Evolutionary conservation across 495 filamentous ascomycete genomes (phyloP).

Genomic region (Penicillium longicatenatum): DNA sequence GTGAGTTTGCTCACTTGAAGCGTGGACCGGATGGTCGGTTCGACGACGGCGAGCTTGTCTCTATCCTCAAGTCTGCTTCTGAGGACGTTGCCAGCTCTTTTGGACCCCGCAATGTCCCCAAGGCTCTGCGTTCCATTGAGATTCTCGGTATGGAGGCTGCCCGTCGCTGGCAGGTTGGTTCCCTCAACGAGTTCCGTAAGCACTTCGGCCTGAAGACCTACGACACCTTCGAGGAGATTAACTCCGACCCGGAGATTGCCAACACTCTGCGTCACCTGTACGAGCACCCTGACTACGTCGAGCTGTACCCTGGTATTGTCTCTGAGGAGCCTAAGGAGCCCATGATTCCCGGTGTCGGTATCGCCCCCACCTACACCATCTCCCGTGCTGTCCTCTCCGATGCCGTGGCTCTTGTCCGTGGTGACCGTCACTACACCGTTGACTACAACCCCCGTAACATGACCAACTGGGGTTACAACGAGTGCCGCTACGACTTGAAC

Average conservation of each 20-base stretch:
- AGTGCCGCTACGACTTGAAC: constrained; percentile 70
- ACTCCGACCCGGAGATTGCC: constrained; percentile 58
- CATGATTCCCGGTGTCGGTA: constrained; percentile 56
- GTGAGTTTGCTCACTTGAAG: constrained; percentile 59
- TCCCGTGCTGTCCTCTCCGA: constrained; percentile 56
- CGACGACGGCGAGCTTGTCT: constrained; percentile 63
- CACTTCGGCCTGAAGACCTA: constrained; percentile 60
- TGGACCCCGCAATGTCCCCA: constrained; percentile 61
- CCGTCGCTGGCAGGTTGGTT: constrained; percentile 60
- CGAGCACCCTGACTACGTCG: constrained; percentile 62
- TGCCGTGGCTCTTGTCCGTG: constrained; percentile 56
- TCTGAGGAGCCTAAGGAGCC: constrained; percentile 55
- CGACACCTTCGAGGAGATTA: constrained; percentile 64
- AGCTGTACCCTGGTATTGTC: constrained; percentile 64
- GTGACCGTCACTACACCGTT: constrained; percentile 56
- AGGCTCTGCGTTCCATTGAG: constrained; percentile 57
- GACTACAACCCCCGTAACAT: constrained; percentile 74
- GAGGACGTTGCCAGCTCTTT: constrained; percentile 62
- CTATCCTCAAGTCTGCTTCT: constrained; percentile 58
- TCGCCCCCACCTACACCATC: constrained; percentile 60
- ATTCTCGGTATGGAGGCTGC: constrained; percentile 64
- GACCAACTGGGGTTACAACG: constrained; percentile 78
- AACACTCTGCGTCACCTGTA: constrained; percentile 56
- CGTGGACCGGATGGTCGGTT: constrained; percentile 58
- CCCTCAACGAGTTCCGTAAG: constrained; percentile 64